Conservation (phyloP, 331 rosid genomes). For the Telfairia occidentalis region DNA sequence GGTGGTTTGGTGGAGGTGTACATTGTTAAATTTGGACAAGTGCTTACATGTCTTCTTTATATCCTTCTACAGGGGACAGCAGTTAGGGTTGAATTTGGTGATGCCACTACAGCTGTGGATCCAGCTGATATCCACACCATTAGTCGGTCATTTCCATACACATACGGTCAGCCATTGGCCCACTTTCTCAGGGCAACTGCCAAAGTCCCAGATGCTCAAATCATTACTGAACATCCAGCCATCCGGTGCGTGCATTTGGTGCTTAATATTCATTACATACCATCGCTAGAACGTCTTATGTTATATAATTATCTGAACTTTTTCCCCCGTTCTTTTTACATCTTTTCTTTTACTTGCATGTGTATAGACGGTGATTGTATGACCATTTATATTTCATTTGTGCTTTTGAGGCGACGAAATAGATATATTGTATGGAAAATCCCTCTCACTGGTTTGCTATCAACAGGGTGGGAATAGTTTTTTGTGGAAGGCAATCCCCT, state of each 20-base stretch:
- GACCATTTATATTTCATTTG: not conserved
- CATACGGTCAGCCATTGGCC: conserved; percentile 86
- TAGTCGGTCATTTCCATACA: conserved; percentile 54
- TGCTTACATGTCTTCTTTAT: not conserved
- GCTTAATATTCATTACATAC: not conserved
- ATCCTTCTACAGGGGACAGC: conserved; percentile 54
- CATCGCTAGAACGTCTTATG: not conserved
- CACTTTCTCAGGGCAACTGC: conserved; percentile 95
- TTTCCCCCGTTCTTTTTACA: not conserved
- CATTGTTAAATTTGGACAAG: not conserved
- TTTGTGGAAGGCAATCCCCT: conserved; percentile 96
- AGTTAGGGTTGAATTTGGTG: conserved; percentile 95
- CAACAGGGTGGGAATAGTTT: conserved; percentile 81
- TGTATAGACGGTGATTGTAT: not conserved
- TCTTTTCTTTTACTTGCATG: conserved; percentile 11
- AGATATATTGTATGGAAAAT: not conserved
- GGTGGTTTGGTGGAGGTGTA: not conserved
- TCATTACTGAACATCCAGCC: conserved; percentile 67
- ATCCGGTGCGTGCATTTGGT: conserved; percentile 32
- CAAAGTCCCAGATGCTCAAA: conserved; percentile 86
- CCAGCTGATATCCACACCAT: conserved; percentile 57
- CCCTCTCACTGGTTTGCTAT: not conserved
- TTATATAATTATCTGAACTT: not conserved
- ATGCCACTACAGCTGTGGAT: conserved; percentile 63
- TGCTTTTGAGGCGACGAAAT: not conserved